These are phyloP conservation scores for Plasmodium gallinaceum DNA, from an alignment of 169 alveolate species.

Conservation along the genomic window DNA sequence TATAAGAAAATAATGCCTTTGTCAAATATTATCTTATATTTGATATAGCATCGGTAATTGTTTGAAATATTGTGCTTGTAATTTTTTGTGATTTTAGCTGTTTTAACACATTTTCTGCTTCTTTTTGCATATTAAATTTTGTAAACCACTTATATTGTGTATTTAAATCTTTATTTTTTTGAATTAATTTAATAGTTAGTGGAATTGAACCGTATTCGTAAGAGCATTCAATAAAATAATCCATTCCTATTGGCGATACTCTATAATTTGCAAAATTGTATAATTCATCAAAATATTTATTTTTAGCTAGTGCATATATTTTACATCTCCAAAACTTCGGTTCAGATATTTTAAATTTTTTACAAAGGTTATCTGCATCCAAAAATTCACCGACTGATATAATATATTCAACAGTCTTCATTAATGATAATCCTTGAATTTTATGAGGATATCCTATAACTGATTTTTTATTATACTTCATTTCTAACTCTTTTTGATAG, in stretches of 20 bases:
- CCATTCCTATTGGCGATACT: slow-evolving; percentile 82
- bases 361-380: slow-evolving; percentile 78
- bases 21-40: slow-evolving; percentile 26
- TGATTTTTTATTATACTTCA: slow-evolving; percentile 71
- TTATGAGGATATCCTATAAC: slow-evolving; percentile 77
- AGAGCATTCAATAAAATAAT: slow-evolving; percentile 75
- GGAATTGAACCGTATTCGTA: slow-evolving; percentile 50
- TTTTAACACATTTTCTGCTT: slow-evolving; percentile 63
- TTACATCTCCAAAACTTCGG: slow-evolving; percentile 80
- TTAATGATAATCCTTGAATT: slow-evolving; percentile 77
- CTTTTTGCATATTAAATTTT: slow-evolving; percentile 39
- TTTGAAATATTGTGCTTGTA: slow-evolving; percentile 48
- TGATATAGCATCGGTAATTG: slow-evolving; percentile 74
- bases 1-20: too few relatives aligned
- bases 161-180: slow-evolving; percentile 68
- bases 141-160: slow-evolving; percentile 57
- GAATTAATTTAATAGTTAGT: slow-evolving; percentile 51
- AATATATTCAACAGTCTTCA: slow-evolving; percentile 77
- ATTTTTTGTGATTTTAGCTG: slow-evolving; percentile 53
- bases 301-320: slow-evolving; percentile 77
- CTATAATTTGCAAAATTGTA: slow-evolving; percentile 77
- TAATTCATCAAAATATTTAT: slow-evolving; percentile 79
- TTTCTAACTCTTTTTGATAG: slow-evolving; percentile 77
- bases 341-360: slow-evolving; percentile 78
- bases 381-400: slow-evolving; percentile 69